Base-by-base conservation (phyloP, 2,329 filamentous ascomycete species). In the Didymella pomorum region DNA sequence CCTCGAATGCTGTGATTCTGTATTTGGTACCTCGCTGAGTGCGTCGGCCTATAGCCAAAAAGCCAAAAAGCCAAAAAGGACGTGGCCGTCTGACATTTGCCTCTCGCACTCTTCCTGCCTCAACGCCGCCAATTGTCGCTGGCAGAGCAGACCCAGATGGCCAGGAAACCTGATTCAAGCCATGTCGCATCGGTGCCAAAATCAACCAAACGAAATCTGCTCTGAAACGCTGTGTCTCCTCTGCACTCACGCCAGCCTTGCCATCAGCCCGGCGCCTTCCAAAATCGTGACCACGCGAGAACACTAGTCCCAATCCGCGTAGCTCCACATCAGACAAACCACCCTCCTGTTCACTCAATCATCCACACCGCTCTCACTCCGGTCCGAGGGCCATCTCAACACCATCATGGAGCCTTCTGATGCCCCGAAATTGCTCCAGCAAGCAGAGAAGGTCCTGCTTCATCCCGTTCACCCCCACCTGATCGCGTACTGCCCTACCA, bases 401-500 rank as follows among this genome's bases (percentile, higher is more conserved):
- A 26, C 3, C 41, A 50, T 10, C 2, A 58, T 58, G 56, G 56
- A 51, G 45, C 35, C 26, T 4, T 23, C 46, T 2, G 31, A 35
- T 3, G 6, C 35, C 39, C 65, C 68, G 26, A 56, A 52, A 52
- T 63, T 79, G 47, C 67, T 77, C 31, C 74, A 75, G 61, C 75
- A 79, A 58, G 72, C 77, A 8, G 77, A 79, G 44, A 79, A 79
- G 48, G 73, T 76, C n/a, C 63, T 79, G 29, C 69, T 77, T 21
- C 74, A 79, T 63, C 79, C 82, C 23, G 82, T 87, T 21, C 81
- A 85, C 35, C 79, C 82, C 33, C 80, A 82, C 45, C 84, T 89
- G 49, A 82, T 94, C 31, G 84, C 88, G 25, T 92, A 90, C 76
- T 96, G 92, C 76, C 92, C 93, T 16, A 89, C 88, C 9, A 91